A percentile compares a stretch with the other conserved stretches of the same genome.
Conservation (phyloP, 495 filamentous ascomycete genomes). For the Usnea hakonensis region DNA sequence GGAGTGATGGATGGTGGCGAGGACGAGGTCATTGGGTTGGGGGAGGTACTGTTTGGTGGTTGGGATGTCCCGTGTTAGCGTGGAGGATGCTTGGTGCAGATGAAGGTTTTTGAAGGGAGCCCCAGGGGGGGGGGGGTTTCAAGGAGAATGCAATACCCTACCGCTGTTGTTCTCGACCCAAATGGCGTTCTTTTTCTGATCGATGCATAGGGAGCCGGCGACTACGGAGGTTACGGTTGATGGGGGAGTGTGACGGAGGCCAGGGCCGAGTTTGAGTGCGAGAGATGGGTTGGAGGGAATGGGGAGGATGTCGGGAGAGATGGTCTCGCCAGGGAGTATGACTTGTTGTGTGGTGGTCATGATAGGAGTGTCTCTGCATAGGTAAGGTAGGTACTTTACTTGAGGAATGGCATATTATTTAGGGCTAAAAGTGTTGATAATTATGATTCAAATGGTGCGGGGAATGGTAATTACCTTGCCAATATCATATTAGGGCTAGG, state of each 20-base stretch:
- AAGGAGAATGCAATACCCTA: conserved; percentile 40
- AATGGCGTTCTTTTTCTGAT: conserved; percentile 68
- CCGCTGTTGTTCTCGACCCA: conserved; percentile 66
- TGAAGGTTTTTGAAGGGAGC: neutral
- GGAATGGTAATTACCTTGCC: no score
- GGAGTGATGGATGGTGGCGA: conserved; percentile 73
- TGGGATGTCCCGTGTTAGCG: conserved; percentile 31
- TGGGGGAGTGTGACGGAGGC: conserved; percentile 67
- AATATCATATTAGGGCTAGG: no score
- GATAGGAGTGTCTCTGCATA: neutral
- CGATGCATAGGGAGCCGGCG: conserved; percentile 69
- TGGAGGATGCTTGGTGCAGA: conserved; percentile 9
- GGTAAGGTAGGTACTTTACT: no score
- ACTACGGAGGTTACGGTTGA: conserved; percentile 63
- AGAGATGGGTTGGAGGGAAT: conserved; percentile 53
- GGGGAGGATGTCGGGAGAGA: conserved; percentile 52
- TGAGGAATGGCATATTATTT: no score
- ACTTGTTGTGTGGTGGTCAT: conserved; percentile 48
- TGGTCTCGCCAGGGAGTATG: conserved; percentile 71
- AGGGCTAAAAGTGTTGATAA: no score
- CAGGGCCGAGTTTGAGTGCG: conserved; percentile 76
- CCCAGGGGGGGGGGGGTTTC: no score
- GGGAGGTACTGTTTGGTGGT: conserved; percentile 72
- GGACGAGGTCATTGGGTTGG: conserved; percentile 66
- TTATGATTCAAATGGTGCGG: no score